Base-by-base conservation (phyloP, 164 flowering plant species). In the Brasenia schreberi region DNA sequence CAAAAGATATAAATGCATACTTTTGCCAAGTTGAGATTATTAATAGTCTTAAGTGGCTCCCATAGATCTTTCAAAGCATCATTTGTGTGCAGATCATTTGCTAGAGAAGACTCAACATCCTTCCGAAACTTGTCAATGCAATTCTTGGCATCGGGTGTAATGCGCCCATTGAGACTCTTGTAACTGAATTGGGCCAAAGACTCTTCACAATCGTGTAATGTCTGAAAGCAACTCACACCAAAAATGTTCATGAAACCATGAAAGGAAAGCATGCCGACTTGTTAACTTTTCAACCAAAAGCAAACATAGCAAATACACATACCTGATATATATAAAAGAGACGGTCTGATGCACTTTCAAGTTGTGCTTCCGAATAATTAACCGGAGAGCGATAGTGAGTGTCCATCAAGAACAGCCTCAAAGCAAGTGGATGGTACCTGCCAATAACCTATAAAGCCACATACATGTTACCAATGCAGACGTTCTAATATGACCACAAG, bases 341-440 rank as follows among this genome's bases (percentile, higher is more conserved):
- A 42, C 84, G 80, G 9, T 85, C 92, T 17, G 99, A 94, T 64
- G 97, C 79, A 72, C 61, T 69, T 64, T 94, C 99, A 69, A 89
- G 75, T 71, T 81, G 90, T 42, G 71, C 65, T 1, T 80, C 60
- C 23, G 97, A 79, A 73, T 88, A 89, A 69, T 86, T 94, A 69
- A 94, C 86, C 12, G 90, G 94, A 67, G 99, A 91, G 1, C 88
- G 77, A 65, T 94, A 94, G 69, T 94, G 96, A 52, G 88, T 87
- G 66, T 87, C 80, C 78, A 88, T 77, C 80, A 94, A 74, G 78
- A 91, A 94, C 69, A 85, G 74, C 71, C 99, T 84, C 85, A 94
- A 73, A 52, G 97, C 91, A 69, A 94, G 70, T 43, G 99, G 94
- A 81, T 91, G 96, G 75, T 87, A 91, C 59, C 67, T 62, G 63